A percentile compares a stretch with the other conserved stretches of the same genome.
These are phyloP conservation scores for Jatropha curcas DNA, from an alignment of 345 rosid genomes.

Conservation along the genomic window DNA sequence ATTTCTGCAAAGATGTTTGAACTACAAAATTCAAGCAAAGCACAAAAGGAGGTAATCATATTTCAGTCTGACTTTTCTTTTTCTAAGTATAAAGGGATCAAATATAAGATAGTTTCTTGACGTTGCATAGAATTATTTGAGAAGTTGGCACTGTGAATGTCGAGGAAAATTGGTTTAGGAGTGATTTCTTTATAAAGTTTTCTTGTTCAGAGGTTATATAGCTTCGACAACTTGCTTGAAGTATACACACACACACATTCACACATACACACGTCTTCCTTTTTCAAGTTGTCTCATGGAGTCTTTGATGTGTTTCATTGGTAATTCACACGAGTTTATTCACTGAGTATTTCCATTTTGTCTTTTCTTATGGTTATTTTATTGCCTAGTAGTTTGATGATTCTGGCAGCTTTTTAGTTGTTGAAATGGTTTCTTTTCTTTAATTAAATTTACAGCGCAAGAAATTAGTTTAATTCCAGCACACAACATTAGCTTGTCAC, in stretches of 20 bases:
- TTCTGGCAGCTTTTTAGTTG: neutral
- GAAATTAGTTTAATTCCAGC: slow-evolving; percentile 18
- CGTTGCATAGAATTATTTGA: neutral
- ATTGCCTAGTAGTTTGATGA: neutral
- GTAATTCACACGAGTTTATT: neutral
- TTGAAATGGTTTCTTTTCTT: slow-evolving; percentile 16
- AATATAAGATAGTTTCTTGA: no score
- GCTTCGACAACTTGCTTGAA: neutral
- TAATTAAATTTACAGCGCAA: slow-evolving; percentile 6
- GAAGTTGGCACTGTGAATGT: neutral
- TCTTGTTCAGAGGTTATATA: neutral
- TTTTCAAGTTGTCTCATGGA: no score
- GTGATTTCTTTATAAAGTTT: neutral
- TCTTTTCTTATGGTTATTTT: neutral
- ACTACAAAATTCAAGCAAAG: slow-evolving; percentile 82
- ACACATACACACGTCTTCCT: no score
- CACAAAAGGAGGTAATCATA: slow-evolving; percentile 63
- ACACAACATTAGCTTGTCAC: no score
- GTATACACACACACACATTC: no score
- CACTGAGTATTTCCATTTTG: neutral
- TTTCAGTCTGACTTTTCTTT: neutral
- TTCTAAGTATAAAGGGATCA: no score
- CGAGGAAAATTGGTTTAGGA: neutral
- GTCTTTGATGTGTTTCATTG: neutral
- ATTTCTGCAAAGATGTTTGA: slow-evolving; percentile 85